Base-by-base conservation (phyloP, 2,329 filamentous ascomycete species). In the Moelleriella libera region DNA sequence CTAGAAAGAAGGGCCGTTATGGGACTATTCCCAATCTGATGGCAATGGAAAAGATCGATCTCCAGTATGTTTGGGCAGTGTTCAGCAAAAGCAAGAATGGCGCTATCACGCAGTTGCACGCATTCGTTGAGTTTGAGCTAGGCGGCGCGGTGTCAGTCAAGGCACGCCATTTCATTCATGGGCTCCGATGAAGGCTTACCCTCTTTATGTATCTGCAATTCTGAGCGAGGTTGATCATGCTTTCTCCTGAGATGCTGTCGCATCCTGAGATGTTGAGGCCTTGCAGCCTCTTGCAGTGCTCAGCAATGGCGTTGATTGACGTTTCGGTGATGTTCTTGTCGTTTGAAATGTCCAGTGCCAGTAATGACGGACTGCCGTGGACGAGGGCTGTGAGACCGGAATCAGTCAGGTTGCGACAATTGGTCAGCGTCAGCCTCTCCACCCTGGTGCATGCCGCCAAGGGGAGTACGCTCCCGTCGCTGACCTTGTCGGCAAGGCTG, bases 71-170 rank as follows among this genome's bases (percentile, higher is more conserved):
- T 90, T 10, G 82, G 86, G 62, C 90, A 96, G 64, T 94, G 79
- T 43, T 82, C 73, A 5, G 92, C 90, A 60, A 98, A 94, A 4
- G 88, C 85, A 49, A 86, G 71, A 52, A 97, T 82, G 6, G 88
- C 83, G 45, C 75, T 73, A 60, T 97, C 88, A 40, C 84, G 88
- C 34, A 96, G 70, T 64, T 94, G 85, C n/a, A 68, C 65, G 61
- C 92, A 95, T 49, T 89, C 85, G 64, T 97, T 98, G 51, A 98
- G 76, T 76, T 98, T 98, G 55, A 98, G 76, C 80, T 92, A 41
- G 21, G 21, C 21, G 21, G 21, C 21, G 21, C 21, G 21, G 21
- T 21, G 21, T 21, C 21, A 21, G 21, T 21, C 21, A 21, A 21
- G 21, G 21, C 21, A 21, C 21, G 21, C 21, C 21, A 21, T 21